Percentiles rank a stretch among this genome's conserved stretches.
Conservation (phyloP, 177 flowering plant species). For the Vitis hybrid region DNA sequence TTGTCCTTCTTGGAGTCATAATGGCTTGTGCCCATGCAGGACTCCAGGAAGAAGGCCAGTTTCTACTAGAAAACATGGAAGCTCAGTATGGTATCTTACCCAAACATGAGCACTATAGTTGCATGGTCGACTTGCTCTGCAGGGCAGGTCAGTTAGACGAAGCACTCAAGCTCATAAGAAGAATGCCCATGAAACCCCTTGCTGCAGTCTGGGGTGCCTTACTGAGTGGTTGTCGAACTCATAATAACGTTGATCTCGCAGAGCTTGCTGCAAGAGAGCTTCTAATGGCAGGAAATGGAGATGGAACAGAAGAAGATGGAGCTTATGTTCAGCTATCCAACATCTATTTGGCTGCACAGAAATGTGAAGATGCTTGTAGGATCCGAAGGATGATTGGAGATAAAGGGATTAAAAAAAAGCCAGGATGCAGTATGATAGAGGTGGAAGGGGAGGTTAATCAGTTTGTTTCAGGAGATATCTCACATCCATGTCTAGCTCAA, state of each 20-base stretch:
- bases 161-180: conserved; percentile 39
- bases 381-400: conserved; percentile 41
- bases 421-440: conserved; percentile 58
- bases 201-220: conserved; percentile 59
- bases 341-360: conserved; percentile 38
- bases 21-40: conserved; percentile 58
- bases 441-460: conserved; percentile 45
- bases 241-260: conserved; percentile 39
- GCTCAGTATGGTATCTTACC: conserved; percentile 35
- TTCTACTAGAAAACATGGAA: conserved; percentile 36
- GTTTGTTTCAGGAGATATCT: conserved; percentile 51
- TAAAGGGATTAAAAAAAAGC: conserved; percentile 39
- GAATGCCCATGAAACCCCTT: conserved; percentile 62
- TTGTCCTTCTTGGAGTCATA: conserved; percentile 43
- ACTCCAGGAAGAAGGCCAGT: conserved; percentile 31
- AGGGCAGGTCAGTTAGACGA: conserved; percentile 44
- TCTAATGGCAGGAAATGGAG: conserved; percentile 23
- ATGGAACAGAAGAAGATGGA: conserved; percentile 34
- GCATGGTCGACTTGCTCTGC: conserved; percentile 56
- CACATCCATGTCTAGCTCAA: conserved; percentile 21
- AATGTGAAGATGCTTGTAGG: conserved; percentile 36
- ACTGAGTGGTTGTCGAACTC: conserved; percentile 37
- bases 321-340: conserved; percentile 51
- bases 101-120: conserved; percentile 49
- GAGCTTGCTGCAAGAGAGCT: conserved; percentile 44